Evolutionary conservation across 202 grass and related monocot genomes (phyloP), one percentile per base, ranked within the genome.

Genomic region (Musa balbisiana): DNA sequence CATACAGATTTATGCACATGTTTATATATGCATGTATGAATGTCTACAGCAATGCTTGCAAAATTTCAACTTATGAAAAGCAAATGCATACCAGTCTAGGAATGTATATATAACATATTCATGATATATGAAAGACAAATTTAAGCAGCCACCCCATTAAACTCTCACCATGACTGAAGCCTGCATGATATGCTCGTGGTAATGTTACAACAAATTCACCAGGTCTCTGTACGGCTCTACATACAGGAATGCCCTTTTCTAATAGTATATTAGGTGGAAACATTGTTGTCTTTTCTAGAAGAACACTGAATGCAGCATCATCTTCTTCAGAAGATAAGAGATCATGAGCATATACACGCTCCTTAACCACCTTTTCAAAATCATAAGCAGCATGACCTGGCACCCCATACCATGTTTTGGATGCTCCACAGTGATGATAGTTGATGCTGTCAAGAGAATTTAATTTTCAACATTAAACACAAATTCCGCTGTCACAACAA

Each of bases 391-490:
- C 56, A 76, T 63, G 55, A 17, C 73, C 27, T 4, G 95, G 95
- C 72, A 99, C 81, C 17, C 56, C 73, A 76, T 63, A 76, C 56
- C 73, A 76, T 62, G 56, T 76, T 76, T 62, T 76, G 22, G 73
- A 92, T 55, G 95, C 95, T 76, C 95, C 95, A 83, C 89, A 76
- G 10, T 76, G 73, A 62, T 76, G 73, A 62, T 76, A 76, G 56
- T 76, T 76, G n/a, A 76, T 76, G 58, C 73, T 76, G 55, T 29
- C 55, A 76, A 76, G 67, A 52, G 67, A 78, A 9, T 56, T 23
- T 58, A 67, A 27, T 51, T 62, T 78, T 79, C 72, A 64, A 85
- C 4, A 43, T 62, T 82, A 76, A 13, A 52, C 2, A 19, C 3
- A 63, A 74, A 55, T 20, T 50, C 19, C 64, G 16, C 55, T 43